These are phyloP conservation scores for Saccharomycopsis fibuligera DNA, from an alignment of 805 yeast species.

Conservation along the genomic window DNA sequence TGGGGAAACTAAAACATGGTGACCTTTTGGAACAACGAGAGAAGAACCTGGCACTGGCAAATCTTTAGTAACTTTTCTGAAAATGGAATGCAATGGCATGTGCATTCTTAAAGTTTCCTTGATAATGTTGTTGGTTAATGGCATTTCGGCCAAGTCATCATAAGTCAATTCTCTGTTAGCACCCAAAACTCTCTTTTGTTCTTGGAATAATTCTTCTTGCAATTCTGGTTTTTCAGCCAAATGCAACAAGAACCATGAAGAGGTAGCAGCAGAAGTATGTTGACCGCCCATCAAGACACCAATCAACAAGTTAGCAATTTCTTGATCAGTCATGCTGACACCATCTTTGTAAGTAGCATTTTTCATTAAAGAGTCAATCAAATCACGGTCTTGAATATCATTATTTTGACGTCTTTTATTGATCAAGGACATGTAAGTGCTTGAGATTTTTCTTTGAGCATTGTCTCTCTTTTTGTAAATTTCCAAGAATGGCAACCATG, in stretches of 20 bases:
- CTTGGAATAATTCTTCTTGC: slow-evolving; percentile 74
- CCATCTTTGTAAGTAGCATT: slow-evolving; percentile 89
- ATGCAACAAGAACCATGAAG: slow-evolving; percentile 91
- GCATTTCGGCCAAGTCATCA: slow-evolving; percentile 77
- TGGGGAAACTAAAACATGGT: slow-evolving; percentile 87
- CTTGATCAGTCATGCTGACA: slow-evolving; percentile 86
- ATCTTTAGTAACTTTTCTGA: slow-evolving; percentile 80
- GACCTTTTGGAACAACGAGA: slow-evolving; percentile 82
- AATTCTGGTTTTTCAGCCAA: slow-evolving; percentile 81
- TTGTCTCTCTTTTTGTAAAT: slow-evolving; percentile 72
- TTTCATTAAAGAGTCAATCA: slow-evolving; percentile 81
- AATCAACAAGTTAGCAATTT: slow-evolving; percentile 87
- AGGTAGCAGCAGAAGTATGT: slow-evolving; percentile 94
- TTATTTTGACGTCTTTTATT: slow-evolving; percentile 64
- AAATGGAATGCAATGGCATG: slow-evolving; percentile 92
- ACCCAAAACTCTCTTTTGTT: slow-evolving; percentile 58
- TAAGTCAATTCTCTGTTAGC: slow-evolving; percentile 61
- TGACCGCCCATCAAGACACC: slow-evolving; percentile 99
- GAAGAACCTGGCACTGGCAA: slow-evolving; percentile 73
- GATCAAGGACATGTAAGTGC: slow-evolving; percentile 76
- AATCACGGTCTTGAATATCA: slow-evolving; percentile 79
- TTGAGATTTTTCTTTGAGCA: slow-evolving; percentile 78
- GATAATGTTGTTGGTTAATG: slow-evolving; percentile 73
- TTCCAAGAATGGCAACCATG: slow-evolving; percentile 82
- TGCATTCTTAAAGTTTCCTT: slow-evolving; percentile 95